Conservation (phyloP, 2,329 filamentous ascomycete species). For the Colletotrichum chrysophilum region DNA sequence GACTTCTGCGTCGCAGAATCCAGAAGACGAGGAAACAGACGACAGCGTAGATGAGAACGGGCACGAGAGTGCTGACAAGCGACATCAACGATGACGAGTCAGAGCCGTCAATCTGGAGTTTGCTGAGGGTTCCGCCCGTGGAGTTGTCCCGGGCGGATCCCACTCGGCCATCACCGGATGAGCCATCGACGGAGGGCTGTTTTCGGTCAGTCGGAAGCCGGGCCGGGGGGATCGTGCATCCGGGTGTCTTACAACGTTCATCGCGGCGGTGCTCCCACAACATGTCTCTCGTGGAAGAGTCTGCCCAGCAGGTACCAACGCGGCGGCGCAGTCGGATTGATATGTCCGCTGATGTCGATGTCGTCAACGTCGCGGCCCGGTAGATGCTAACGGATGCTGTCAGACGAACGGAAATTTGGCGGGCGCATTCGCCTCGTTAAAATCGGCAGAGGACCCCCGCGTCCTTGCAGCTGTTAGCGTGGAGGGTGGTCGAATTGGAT, state of each 20-base stretch:
- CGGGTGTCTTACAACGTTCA: background rate
- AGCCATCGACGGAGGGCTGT: conserved; percentile 11
- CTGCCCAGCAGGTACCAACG: background rate
- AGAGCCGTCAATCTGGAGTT: conserved; percentile 33
- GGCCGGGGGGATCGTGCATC: background rate
- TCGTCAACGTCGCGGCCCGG: background rate
- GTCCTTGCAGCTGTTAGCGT: background rate
- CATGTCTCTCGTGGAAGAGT: background rate
- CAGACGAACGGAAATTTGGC: background rate
- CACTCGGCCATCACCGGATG: conserved; percentile 40
- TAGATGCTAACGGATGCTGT: background rate
- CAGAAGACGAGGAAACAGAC: conserved; percentile 59
- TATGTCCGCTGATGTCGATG: background rate
- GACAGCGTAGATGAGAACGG: conserved; percentile 52
- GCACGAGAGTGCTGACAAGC: conserved; percentile 57
- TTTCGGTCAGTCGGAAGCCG: background rate
- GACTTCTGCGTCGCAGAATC: conserved; percentile 49
- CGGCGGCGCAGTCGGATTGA: background rate
- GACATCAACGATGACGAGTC: conserved; percentile 45
- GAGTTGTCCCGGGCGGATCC: conserved; percentile 48
- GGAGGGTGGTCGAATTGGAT: background rate
- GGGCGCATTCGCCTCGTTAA: background rate
- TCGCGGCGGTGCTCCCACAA: background rate
- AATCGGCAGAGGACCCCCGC: background rate
- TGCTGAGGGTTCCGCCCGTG: conserved; percentile 41